Percentiles rank a stretch among this genome's conserved stretches.
Evolutionary conservation across 805 yeast species (phyloP).

Genomic region (Metschnikowia matae): DNA sequence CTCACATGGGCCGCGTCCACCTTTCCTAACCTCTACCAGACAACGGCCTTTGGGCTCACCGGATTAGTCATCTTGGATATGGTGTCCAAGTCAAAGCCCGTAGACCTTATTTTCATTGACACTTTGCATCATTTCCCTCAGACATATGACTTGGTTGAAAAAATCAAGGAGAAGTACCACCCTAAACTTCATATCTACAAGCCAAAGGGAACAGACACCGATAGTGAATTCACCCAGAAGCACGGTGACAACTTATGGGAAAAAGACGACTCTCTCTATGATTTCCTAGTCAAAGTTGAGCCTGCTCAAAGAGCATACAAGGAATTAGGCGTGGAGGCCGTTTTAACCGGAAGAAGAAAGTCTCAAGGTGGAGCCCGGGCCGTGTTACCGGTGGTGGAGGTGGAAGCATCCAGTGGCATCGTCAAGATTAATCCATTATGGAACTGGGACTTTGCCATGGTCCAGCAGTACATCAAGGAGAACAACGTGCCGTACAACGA

Average conservation of each 20-base stretch:
- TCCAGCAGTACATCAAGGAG: conserved; percentile 61
- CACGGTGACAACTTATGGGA: conserved; percentile 86
- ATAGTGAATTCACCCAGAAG: conserved; percentile 56
- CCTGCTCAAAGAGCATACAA: conserved; percentile 83
- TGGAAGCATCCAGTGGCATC: conserved; percentile 64
- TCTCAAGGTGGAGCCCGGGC: conserved; percentile 87
- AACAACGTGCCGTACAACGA: conserved; percentile 82
- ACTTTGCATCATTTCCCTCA: conserved; percentile 95
- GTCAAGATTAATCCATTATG: conserved; percentile 87
- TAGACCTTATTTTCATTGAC: conserved; percentile 82
- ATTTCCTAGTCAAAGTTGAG: conserved; percentile 85
- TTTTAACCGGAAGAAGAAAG: conserved; percentile 85
- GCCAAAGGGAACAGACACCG: conserved; percentile 57
- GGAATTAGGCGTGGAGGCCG: conserved; percentile 72
- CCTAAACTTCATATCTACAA: conserved; percentile 60
- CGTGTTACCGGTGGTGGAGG: conserved; percentile 66
- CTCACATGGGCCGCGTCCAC: conserved; percentile 80
- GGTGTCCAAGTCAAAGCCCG: conserved; percentile 46
- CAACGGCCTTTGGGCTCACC: conserved; percentile 93
- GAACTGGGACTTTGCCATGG: conserved; percentile 74
- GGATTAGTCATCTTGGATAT: conserved; percentile 88
- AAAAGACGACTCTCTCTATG: conserved; percentile 73
- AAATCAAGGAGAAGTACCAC: conserved; percentile 51
- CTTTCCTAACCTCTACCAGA: conserved; percentile 78
- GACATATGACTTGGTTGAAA: conserved; percentile 68